These are phyloP conservation scores for Claviceps sp. DNA, from an alignment of 2,329 filamentous ascomycete genomes.

Conservation along the genomic window DNA sequence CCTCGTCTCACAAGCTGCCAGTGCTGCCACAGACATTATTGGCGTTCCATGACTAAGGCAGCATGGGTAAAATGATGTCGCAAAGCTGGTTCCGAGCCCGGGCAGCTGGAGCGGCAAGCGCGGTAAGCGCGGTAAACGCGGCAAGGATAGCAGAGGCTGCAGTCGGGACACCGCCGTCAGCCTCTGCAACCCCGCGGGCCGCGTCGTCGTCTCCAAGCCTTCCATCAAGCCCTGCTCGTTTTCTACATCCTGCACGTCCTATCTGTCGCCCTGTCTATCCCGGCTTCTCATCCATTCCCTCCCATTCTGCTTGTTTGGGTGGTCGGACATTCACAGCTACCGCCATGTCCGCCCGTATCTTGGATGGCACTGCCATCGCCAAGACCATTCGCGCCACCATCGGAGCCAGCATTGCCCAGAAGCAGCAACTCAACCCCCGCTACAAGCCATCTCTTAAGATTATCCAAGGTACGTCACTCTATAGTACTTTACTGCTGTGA, in stretches of 20 bases:
- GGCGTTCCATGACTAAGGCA: background rate
- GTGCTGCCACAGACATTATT: background rate
- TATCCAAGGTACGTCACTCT: constrained; percentile 59
- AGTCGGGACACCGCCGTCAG: background rate
- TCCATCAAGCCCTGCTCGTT: no score
- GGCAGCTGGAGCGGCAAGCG: background rate
- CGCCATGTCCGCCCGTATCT: constrained; percentile 76
- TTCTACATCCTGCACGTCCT: no score
- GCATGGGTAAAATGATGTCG: background rate
- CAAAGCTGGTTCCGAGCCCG: background rate
- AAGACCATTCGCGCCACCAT: constrained; percentile 79
- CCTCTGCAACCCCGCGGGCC: background rate
- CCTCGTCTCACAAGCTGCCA: background rate
- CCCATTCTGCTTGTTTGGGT: background rate
- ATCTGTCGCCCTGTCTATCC: constrained; percentile 1
- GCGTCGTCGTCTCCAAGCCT: background rate
- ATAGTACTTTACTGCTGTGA: constrained; percentile 2
- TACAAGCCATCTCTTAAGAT: constrained; percentile 88
- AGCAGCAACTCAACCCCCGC: constrained; percentile 70
- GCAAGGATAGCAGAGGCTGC: no score
- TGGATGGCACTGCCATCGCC: constrained; percentile 92
- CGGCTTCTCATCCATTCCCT: background rate
- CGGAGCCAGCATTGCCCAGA: constrained; percentile 64
- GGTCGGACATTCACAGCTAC: constrained; percentile 31
- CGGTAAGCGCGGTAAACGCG: no score